Evolutionary conservation across 805 yeast genomes (phyloP), one percentile per base, ranked within the genome.

Genomic region (Starmerella asiatica): DNA sequence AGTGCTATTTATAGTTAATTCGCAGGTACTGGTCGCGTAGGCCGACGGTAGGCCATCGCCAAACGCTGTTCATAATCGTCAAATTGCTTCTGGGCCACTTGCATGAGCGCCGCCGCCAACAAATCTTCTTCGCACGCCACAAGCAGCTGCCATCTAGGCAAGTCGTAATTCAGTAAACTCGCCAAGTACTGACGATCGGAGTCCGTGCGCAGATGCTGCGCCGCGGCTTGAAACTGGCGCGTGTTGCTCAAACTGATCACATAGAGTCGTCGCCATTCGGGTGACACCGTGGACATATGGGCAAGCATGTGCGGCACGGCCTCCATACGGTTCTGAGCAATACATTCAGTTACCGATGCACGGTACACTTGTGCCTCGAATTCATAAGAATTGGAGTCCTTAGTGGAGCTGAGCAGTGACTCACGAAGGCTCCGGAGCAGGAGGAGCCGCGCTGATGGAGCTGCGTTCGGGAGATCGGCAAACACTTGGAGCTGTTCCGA

Each of bases 391-490:
- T 15, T 19, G 8, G n/a, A 2, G 9, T 15, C 8, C 14, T 24
- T 17, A 2, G 19, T 23, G n/a, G 36, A 12, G 36, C 44, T 40
- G 5, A 20, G 26, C 16, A 37, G 23, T 2, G 46, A 38, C 30
- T 46, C 50, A 5, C 50, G 37, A 2, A 46, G 40, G 3, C 39
- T 28, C 4, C 49, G 41, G 1, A 46, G 36, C 5, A 17, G 26
- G 8, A 28, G 27, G 1, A 46, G 40, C 30, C 40, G 12, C 16
- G 27, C n/a, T 3, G 7, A 19, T 1, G 40, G 29, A 4, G 27
- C 11, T 20, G 35, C 34, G 15, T 8, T 14, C 8, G 21, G 3
- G 26, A 46, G 24, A 3, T 27, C 27, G 3, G 16, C 34, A 20
- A 36, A 34, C 16, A 45, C 42, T 6, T 14, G 21, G 17, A 29